Base-by-base conservation (phyloP, 352 stramenopile species). In the Phytopythium oedochilum region DNA sequence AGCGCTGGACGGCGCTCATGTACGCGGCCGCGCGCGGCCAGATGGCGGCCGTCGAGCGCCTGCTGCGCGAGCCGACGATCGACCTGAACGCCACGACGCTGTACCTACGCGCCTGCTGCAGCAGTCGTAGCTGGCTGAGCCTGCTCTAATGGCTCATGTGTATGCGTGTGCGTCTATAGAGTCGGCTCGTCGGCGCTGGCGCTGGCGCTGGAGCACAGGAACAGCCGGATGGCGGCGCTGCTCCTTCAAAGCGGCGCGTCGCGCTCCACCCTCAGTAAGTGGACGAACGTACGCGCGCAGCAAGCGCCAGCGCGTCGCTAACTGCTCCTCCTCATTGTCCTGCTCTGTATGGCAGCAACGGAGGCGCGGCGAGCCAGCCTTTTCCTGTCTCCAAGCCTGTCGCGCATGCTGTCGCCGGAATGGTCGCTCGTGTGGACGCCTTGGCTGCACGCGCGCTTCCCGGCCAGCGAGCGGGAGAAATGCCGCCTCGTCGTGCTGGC, bases 1-100 rank as follows among this genome's bases (percentile, higher is more conserved):
- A 92, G 43, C 63, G 70, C 11, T 92, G 82, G 82, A 88, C 71
- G 25, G 82, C 82, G 47, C 65, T 94, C 57, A 70, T 86, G 47
- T 83, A 82, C 43, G 82, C 84, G 2, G 75, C 86, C 10, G 66
- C 72, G n/a, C 53, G 71, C 22, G 71, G 73, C 48, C 76, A 84
- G 4, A 8, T 88, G 38, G 23, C 17, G 18, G 59, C 88, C 15
- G 62, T 78, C 10, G 55, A 64, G 31, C 65, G 71, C 1, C 68
- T 94, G 36, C 34, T 89, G 23, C 15, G 48, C 17, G 55, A 74
- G 6, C 47, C 56, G 11, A 38, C 20, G 22, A 45, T 84, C 23
- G 69, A 92, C 48, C 42, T 90, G 35, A 90, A 92, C 53, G 68
- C 67, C 2, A 68, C 63, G 43, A 86, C 78, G 20, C 66, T 78